Conservation (phyloP, 1,284 basidiomycete species). For the Exsudoporus floridanus region DNA sequence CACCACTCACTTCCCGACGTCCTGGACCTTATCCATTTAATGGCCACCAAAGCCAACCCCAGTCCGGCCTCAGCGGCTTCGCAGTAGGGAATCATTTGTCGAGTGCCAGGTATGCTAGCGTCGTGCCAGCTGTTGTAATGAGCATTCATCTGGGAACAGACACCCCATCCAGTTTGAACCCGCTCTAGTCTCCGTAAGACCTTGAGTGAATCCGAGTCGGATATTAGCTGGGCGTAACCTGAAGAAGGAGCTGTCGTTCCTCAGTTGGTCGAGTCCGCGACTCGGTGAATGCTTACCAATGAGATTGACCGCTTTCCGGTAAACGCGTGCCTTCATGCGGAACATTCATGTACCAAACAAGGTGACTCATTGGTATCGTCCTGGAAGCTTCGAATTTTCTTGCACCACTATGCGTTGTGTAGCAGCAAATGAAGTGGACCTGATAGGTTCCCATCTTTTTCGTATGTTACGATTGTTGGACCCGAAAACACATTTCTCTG, state of each 20-base stretch:
- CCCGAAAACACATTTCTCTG: neutral
- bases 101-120: conserved; percentile 2
- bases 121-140: neutral
- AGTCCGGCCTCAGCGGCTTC: too few relatives aligned
- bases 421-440: neutral
- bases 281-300: neutral
- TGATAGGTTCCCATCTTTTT: neutral
- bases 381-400: neutral
- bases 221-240: neutral
- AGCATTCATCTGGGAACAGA: conserved; percentile 3
- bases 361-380: neutral
- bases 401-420: neutral
- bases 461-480: neutral
- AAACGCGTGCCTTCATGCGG: neutral
- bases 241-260: neutral
- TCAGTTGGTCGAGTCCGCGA: neutral
- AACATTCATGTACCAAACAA: neutral
- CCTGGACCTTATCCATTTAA: neutral
- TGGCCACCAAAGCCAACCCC: neutral
- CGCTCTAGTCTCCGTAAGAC: neutral
- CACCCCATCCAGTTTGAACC: neutral
- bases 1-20: neutral
- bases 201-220: neutral
- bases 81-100: neutral
- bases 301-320: neutral